These are phyloP conservation scores for Botryobasidium botryosum DNA, from an alignment of 768 basidiomycete genomes.

Conservation along the genomic window DNA sequence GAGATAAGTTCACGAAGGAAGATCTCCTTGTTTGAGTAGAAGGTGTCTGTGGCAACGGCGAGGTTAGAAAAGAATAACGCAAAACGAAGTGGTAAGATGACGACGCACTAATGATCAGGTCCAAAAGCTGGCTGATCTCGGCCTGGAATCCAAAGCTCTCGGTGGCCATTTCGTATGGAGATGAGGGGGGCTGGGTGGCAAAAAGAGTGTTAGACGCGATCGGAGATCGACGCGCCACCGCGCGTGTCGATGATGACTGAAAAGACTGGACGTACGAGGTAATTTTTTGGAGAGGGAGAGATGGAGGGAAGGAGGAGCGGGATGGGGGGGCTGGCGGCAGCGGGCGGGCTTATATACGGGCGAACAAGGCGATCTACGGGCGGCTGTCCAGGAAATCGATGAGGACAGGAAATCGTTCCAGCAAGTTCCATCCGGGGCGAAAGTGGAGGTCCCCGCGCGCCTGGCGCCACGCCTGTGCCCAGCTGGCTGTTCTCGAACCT, in stretches of 20 bases:
- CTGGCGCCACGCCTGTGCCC: no score
- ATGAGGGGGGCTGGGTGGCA: neutral
- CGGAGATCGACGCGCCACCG: neutral
- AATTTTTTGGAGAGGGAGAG: neutral
- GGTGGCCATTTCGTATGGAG: constrained; percentile 18
- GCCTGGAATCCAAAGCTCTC: constrained; percentile 96
- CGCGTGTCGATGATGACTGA: neutral
- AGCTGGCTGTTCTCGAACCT: no score
- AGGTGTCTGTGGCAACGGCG: constrained; percentile 50
- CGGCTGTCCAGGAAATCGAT: no score
- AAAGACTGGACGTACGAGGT: neutral
- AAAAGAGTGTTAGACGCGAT: neutral
- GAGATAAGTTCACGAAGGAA: constrained; percentile 98
- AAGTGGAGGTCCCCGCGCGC: no score
- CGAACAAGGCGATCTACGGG: no score
- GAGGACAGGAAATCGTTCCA: no score
- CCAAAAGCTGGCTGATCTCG: constrained; percentile 96
- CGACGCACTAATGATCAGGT: constrained; percentile 89
- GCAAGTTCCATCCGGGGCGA: no score
- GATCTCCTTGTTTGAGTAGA: constrained; percentile 99
- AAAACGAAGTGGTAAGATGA: constrained; percentile 6
- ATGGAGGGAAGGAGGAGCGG: neutral
- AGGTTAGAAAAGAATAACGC: constrained; percentile 9
- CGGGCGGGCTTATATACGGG: neutral
- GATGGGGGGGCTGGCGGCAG: neutral